phyloP scores from a whole-genome alignment of 257 asterid species.

The Leptodermis oblonga region DNA sequence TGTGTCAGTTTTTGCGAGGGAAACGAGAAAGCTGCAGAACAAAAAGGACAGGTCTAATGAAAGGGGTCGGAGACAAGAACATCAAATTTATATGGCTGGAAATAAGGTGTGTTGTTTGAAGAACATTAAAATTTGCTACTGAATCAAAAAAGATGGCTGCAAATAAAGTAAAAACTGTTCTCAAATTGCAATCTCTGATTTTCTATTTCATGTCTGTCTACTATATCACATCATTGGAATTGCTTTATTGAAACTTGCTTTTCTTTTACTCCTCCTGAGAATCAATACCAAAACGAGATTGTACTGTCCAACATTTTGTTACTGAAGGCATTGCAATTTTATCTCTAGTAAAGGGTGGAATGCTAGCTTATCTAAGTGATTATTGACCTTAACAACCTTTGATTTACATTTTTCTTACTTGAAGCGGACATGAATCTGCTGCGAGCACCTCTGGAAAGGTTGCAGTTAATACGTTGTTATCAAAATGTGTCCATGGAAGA shows the following conservation, averaged over 20 bases:
- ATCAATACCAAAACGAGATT: neutral
- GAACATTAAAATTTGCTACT: no score
- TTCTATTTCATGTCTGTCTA: neutral
- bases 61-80: conserved; percentile 3
- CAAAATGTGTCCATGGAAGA: neutral
- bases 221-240: neutral
- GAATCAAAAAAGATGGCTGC: no score
- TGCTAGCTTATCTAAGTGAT: neutral
- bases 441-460: neutral
- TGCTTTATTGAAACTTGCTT: neutral
- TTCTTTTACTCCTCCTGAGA: neutral
- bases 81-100: neutral
- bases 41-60: neutral
- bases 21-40: neutral
- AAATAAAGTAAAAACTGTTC: neutral
- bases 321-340: neutral
- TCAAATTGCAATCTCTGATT: neutral
- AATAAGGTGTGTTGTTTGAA: no score
- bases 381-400: conserved; percentile 5
- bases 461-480: neutral
- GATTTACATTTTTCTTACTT: neutral
- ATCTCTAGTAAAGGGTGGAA: neutral
- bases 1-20: neutral
- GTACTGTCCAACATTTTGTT: neutral
- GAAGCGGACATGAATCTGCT: neutral